Evolutionary conservation across 352 stramenopile species (phyloP), one percentile per base, ranked within the genome.

Genomic region (Phytophthora lateralis): DNA sequence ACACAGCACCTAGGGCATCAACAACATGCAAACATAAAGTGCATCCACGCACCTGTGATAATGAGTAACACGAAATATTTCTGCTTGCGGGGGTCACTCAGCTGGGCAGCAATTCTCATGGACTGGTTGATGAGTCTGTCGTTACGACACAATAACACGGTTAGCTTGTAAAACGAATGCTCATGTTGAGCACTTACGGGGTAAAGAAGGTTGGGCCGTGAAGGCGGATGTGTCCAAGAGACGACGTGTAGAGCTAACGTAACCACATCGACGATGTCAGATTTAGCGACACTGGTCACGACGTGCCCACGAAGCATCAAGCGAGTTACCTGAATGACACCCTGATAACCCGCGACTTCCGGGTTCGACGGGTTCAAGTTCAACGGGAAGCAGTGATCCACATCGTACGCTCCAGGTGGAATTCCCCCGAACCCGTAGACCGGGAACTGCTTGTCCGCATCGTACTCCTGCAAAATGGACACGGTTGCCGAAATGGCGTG

Each of bases 381-480:
- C 11, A 97, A 71, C 14, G 91, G 80, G 71, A 98, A 99, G 71
- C 91, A 98, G 67, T 99, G 93, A 32, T 88, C 63, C 26, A 97
- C 88, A 11, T 83, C 72, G 12, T 61, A 55, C 10, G 60, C 63
- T 32, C 79, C 82, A 27, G 78, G 74, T 56, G 95, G 88, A 47
- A 97, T 97, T 10, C 80, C 83, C 30, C 83, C 83, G 75, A 92
- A 92, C 26, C 78, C 83, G 57, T 88, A 92, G 20, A 87, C 84
- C 4, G 84, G 84, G 37, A 93, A 85, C 58, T 81, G 62, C 55
- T 89, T 87, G 59, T 93, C 84, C 30, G 72, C 66, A 53, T 93
- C 84, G 58, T 91, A 93, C 53, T 77, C 63, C 71, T 89, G 78
- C 9, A 93, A 56, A 48, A 89, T 93, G 3, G 63, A 71, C 8